Base-by-base conservation (phyloP, 169 alveolate genomes). In the Plasmodium cynomolgi region DNA sequence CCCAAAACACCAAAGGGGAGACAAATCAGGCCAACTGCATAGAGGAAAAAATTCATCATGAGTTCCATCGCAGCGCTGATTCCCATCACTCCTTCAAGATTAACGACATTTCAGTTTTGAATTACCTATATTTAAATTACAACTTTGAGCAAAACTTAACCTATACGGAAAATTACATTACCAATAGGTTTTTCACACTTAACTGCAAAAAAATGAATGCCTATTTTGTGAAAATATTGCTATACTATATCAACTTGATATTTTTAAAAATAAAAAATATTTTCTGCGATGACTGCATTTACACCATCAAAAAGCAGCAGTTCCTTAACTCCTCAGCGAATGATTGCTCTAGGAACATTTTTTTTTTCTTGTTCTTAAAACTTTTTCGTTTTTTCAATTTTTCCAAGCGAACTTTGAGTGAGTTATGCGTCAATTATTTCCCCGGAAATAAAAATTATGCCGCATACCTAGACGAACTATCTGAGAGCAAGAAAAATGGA, bases 201-300 rank as follows among this genome's bases (percentile, higher is more conserved):
- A 83, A 91, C 31, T 82, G 80, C 31, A 91, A 50, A 91, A 81
- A 75, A 75, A 91, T 91, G 92, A 91, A 91, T 82, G 15, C 84
- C 2, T 91, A 91, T 91, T 91, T 91, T 91, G 37, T 91, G 26
- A 91, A 82, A 91, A 82, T 91, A 91, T 71, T 91, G 68, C 56
- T 73, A 72, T 91, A 91, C 74, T 91, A 91, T 31, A 82, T 91
- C 33, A 91, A 81, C 62, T 73, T 82, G 37, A 4, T 73, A 71
- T 91, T 91, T 73, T 50, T 91, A 83, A 81, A 91, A 71, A 82
- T 91, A 91, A 91, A 91, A 82, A 91, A 91, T 91, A 82, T 91
- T 26, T 91, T 81, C 83, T 91, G 95, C 50, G 95, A 91, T 91
- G 92, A 91, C 41, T 91, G 95, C 58, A 71, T 81, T 44, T 91